Evolutionary conservation across 1,284 basidiomycete genomes (phyloP), one percentile per base, ranked within the genome.

Genomic region (Melampsora americana): DNA sequence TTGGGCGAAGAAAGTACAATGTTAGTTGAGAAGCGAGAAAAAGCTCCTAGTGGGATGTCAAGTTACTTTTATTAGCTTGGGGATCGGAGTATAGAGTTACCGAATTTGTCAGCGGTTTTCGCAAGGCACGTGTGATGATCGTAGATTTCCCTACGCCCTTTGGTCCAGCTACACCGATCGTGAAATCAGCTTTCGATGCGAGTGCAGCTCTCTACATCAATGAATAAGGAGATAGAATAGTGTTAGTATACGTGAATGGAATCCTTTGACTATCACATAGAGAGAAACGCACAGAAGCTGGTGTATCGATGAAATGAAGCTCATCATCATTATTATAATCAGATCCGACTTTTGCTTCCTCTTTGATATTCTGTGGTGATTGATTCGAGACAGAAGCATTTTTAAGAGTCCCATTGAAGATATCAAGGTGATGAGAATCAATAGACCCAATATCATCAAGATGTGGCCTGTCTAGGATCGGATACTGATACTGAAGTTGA

Each of bases 101-200:
- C 39, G 72, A 26, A 18, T 26, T 39, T 60, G 48, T 48, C 28
- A 69, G 6, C 6, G 73, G 7, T 14, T 69, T 76, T 5, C 66
- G n/a, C n/a, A 81, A 60, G 5, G 79, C 80, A 14, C 76, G 69
- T 0, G 75, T 77, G 46, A 82, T 80, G 16, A 82, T 79, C 16
- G 80, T 81, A 1, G 80, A 79, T 70, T 82, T 82, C 28, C 82
- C 82, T n/a, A 80, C 81, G 35, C 78, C 77, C 26, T 77, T 79
- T 3, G 80, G 79, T 1, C 82, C 82, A 23, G 81, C 77, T 50
- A 82, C 76, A 5, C 78, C 79, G 35, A 81, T 78, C 39, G 78
- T 61, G 16, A 75, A 78, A 42, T 75, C 73, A 3, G 77, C 71
- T 28, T 65, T 76, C 26, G 50, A 35, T 14, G 46, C 35, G 1